Percentiles rank a stretch among this genome's conserved stretches.
Evolutionary conservation across 768 basidiomycete genomes (phyloP).

Genomic region (Pholiota conissans): DNA sequence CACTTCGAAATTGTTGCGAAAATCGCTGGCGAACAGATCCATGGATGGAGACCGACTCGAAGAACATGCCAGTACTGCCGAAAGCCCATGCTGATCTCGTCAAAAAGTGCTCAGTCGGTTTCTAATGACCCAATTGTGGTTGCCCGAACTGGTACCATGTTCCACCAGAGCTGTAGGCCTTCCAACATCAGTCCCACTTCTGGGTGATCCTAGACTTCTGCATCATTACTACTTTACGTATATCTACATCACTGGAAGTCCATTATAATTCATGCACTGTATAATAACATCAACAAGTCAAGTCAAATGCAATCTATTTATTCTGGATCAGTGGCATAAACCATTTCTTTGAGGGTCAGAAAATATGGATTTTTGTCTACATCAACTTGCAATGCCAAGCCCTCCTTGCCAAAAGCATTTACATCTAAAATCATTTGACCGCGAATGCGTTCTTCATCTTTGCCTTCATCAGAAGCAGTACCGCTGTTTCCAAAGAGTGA

Average conservation of each 20-base stretch:
- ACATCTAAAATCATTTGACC: conserved; percentile 86
- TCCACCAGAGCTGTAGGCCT: conserved; percentile 47
- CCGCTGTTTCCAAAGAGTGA: conserved; percentile 70
- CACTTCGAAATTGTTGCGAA: conserved; percentile 73
- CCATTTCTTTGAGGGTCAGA: conserved; percentile 57
- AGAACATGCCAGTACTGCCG: conserved; percentile 55
- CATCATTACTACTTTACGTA: conserved; percentile 7
- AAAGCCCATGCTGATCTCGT: conserved; percentile 30
- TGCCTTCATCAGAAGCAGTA: conserved; percentile 61
- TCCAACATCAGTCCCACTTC: not conserved
- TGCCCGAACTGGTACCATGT: conserved; percentile 53
- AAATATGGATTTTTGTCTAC: conserved; percentile 53
- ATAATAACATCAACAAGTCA: not conserved
- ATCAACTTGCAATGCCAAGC: conserved; percentile 65
- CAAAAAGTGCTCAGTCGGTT: not conserved
- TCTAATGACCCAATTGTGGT: conserved; percentile 16
- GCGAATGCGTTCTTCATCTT: conserved; percentile 88
- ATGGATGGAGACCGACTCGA: conserved; percentile 61
- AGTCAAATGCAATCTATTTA: conserved; percentile 9
- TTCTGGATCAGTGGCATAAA: conserved; percentile 44
- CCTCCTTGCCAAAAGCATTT: conserved; percentile 80
- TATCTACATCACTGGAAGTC: not conserved
- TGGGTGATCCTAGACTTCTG: not conserved
- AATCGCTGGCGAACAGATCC: conserved; percentile 52
- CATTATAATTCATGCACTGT: not conserved